Conservation (phyloP, 305 asterid species). For the Solanum aculeatissimum region DNA sequence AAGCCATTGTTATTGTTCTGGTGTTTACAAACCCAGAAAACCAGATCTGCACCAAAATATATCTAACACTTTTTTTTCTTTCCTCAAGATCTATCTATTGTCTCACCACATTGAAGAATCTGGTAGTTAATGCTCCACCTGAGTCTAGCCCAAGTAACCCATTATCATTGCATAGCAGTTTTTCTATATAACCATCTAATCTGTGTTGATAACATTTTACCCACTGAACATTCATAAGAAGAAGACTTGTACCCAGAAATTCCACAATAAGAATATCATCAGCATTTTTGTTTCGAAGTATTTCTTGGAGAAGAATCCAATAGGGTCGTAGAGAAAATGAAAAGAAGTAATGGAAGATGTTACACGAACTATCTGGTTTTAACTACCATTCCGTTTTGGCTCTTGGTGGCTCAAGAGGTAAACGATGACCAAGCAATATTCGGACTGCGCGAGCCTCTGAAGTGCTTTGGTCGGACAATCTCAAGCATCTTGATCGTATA, state of each 20-base stretch:
- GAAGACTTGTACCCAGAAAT: not conserved
- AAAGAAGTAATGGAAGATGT: not conserved
- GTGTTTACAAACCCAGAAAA: not conserved
- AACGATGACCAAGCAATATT: constrained; percentile 78
- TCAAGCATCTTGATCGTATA: constrained; percentile 91
- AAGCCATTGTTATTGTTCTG: not conserved
- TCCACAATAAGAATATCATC: not conserved
- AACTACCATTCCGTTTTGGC: constrained; percentile 84
- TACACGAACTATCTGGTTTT: constrained; percentile 9
- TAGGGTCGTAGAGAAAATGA: not conserved
- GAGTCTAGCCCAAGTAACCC: not conserved
- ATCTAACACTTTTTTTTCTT: not conserved
- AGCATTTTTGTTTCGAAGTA: not conserved
- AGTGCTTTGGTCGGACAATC: constrained; percentile 85
- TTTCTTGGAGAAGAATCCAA: not conserved
- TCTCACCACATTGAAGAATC: not conserved
- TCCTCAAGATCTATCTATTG: not conserved
- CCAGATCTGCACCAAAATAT: not conserved
- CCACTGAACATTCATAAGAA: not conserved
- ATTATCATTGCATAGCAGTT: not conserved
- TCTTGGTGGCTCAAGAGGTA: constrained; percentile 65
- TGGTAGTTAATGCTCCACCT: not conserved
- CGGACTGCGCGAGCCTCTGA: constrained; percentile 88
- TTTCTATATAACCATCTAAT: not conserved
- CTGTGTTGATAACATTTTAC: not conserved